Percentiles rank a stretch among this genome's conserved stretches.
These are phyloP conservation scores for Bothriochloa decipiens DNA, from an alignment of 176 grass and related monocot genomes.

Conservation along the genomic window DNA sequence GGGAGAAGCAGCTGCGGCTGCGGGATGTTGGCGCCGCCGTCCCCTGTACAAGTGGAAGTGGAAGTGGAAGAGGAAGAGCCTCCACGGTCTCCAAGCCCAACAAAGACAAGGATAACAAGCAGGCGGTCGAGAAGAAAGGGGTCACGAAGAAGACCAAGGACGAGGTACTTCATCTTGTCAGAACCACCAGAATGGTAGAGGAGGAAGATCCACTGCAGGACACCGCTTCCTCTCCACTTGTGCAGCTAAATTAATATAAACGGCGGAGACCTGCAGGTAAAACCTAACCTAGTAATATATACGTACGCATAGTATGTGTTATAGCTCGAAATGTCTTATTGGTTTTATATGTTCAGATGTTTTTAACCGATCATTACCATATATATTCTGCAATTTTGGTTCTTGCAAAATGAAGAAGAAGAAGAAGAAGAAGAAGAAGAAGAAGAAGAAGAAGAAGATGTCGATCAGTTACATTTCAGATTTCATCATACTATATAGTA, in stretches of 20 bases:
- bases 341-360: not conserved
- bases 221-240: constrained; percentile 62
- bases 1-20: not conserved
- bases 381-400: too few species aligned
- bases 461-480: too few species aligned
- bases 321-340: not conserved
- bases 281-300: not conserved
- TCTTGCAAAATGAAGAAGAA: too few species aligned
- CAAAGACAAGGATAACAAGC: not conserved
- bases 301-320: not conserved
- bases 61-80: not conserved
- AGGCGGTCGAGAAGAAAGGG: not conserved
- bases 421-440: too few species aligned
- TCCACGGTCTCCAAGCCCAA: constrained; percentile 42
- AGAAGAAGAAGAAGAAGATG: too few species aligned
- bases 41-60: not conserved
- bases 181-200: not conserved
- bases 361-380: too few species aligned
- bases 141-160: constrained; percentile 40
- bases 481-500: too few species aligned
- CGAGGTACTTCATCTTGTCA: not conserved
- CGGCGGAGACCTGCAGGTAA: constrained; percentile 31
- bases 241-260: not conserved
- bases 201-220: constrained; percentile 73
- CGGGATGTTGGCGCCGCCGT: not conserved